These are phyloP conservation scores for Ceratocystis variospora DNA, from an alignment of 2,329 filamentous ascomycete genomes.

Conservation along the genomic window DNA sequence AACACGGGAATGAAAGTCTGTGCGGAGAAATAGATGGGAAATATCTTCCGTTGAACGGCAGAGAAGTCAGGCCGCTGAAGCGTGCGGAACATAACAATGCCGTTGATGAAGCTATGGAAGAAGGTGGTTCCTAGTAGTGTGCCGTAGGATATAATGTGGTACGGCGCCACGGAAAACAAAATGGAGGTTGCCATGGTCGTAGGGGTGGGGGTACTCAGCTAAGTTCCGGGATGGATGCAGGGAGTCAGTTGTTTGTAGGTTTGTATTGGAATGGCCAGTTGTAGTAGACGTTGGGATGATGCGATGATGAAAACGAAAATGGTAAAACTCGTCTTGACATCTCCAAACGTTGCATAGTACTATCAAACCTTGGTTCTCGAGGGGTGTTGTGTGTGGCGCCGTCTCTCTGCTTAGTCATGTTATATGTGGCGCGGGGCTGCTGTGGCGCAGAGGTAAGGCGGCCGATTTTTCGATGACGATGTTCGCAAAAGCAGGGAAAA, in stretches of 20 bases:
- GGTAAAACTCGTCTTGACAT: too few species aligned
- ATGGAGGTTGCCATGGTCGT: slow-evolving; percentile 26
- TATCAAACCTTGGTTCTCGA: too few species aligned
- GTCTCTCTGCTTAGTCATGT: background rate
- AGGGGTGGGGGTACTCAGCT: background rate
- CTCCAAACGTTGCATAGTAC: too few species aligned
- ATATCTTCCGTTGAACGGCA: slow-evolving; percentile 63
- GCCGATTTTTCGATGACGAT: slow-evolving; percentile 17
- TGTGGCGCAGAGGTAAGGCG: background rate
- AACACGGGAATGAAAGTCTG: slow-evolving; percentile 62
- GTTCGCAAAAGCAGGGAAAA: background rate
- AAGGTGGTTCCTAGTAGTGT: slow-evolving; percentile 74
- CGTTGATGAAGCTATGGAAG: slow-evolving; percentile 70
- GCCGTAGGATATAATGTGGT: slow-evolving; percentile 71
- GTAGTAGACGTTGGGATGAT: background rate
- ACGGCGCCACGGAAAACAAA: slow-evolving; percentile 52
- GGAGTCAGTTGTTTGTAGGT: background rate
- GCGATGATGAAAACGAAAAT: too few species aligned
- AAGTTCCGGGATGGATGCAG: too few species aligned
- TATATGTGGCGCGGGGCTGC: background rate
- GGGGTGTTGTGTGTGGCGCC: background rate
- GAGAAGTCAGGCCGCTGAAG: slow-evolving; percentile 72
- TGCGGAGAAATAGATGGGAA: slow-evolving; percentile 78
- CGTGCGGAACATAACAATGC: slow-evolving; percentile 61
- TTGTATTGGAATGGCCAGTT: background rate